Base-by-base conservation (phyloP, 495 filamentous ascomycete species). In the Rhizodiscina lignyota region DNA sequence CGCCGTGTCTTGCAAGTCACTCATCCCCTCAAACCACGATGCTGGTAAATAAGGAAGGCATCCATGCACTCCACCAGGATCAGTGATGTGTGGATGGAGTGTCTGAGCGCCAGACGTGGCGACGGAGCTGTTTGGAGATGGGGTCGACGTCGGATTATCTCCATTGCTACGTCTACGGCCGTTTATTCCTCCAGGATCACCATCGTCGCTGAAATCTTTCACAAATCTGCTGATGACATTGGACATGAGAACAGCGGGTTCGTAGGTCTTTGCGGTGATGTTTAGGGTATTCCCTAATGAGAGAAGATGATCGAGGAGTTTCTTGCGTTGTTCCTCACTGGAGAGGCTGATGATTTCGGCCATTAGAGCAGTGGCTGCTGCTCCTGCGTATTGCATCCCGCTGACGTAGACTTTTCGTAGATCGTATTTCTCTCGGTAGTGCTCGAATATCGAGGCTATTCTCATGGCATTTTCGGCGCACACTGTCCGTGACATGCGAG, bases 201-300 rank as follows among this genome's bases (percentile, higher is more conserved):
- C n/a, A n/a, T n/a, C n/a, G n/a, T n/a, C n/a, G n/a, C n/a, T n/a
- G n/a, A n/a, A n/a, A n/a, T n/a, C n/a, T n/a, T n/a, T n/a, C n/a
- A n/a, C n/a, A n/a, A n/a, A n/a, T n/a, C n/a, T n/a, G n/a, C n/a
- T n/a, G n/a, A n/a, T n/a, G n/a, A n/a, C n/a, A n/a, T n/a, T n/a
- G n/a, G n/a, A n/a, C 39, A 42, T 42, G 5, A 42, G 27, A 4
- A 26, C 27, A 2, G 39, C 39, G 1, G 39, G 39, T 18, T 42
- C 34, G 17, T 42, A 42, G 34, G 34, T 42, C 2, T 42, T n/a
- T n/a, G n/a, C 27, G 26, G 29, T 36, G 34, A 42, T 42, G 19
- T 42, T 32, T 18, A 40, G 27, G 8, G 15, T 27, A 2, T 29
- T 18, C 18, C 29, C 20, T 18, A 40, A 15, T 5, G 20, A 15